A percentile compares a stretch with the other conserved stretches of the same genome.
phyloP scores from a whole-genome alignment of 805 yeast species.

The Ogataea angusta region DNA sequence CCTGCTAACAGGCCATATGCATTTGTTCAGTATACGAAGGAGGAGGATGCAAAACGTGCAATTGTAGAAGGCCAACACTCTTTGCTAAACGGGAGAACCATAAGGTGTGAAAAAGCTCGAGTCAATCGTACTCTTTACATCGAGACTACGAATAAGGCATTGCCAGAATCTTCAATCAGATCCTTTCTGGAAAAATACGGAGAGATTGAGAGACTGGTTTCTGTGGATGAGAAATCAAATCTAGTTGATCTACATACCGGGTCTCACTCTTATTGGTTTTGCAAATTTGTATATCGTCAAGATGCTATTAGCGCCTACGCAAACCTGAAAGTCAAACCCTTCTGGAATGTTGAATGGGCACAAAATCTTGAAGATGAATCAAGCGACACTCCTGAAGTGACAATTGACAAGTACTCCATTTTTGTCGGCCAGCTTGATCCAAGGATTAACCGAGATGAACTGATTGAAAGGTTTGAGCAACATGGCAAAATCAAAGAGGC shows the following conservation, averaged over 20 bases:
- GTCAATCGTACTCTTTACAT: constrained; percentile 84
- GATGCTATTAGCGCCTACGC: constrained; percentile 88
- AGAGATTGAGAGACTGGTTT: constrained; percentile 65
- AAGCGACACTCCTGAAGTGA: constrained; percentile 35
- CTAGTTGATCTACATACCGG: constrained; percentile 17
- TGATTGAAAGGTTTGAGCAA: constrained; percentile 55
- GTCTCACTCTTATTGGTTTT: constrained; percentile 52
- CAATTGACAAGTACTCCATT: constrained; percentile 68
- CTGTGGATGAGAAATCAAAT: constrained; percentile 36
- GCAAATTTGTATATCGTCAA: constrained; percentile 75
- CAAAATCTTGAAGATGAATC: constrained; percentile 63
- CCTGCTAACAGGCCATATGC: constrained; percentile 85
- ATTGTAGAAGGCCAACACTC: constrained; percentile 67
- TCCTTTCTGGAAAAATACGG: constrained; percentile 54
- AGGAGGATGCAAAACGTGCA: constrained; percentile 66
- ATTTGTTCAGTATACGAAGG: constrained; percentile 79
- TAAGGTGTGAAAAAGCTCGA: constrained; percentile 87
- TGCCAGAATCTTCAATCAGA: constrained; percentile 33
- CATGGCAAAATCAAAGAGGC: constrained; percentile 66
- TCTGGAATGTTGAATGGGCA: constrained; percentile 79
- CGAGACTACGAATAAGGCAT: constrained; percentile 32
- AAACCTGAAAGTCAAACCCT: constrained; percentile 49
- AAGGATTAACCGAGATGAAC: constrained; percentile 50
- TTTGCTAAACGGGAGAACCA: constrained; percentile 64
- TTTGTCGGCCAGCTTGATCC: constrained; percentile 73